phyloP scores from a whole-genome alignment of 176 grass and related monocot species.

The Musa troglodytarum region DNA sequence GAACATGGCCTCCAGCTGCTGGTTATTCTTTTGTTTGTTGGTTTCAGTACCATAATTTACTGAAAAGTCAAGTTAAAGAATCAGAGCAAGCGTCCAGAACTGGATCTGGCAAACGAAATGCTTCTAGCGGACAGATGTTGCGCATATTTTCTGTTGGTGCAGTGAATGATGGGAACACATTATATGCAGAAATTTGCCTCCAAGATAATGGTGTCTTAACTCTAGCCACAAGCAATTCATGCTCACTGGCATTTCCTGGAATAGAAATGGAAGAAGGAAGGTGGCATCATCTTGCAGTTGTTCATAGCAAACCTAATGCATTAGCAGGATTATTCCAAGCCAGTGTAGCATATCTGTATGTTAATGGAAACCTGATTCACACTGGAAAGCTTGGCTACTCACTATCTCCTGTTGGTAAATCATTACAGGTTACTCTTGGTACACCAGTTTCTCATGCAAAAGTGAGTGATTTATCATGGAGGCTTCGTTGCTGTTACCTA shows the following conservation, averaged over 20 bases:
- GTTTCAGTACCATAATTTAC: slow-evolving; percentile 89
- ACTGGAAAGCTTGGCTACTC: slow-evolving; percentile 98
- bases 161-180: slow-evolving; percentile 61
- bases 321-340: slow-evolving; percentile 96
- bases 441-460: slow-evolving; percentile 54
- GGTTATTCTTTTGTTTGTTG: slow-evolving; percentile 98
- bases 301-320: slow-evolving; percentile 98
- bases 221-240: slow-evolving; percentile 88
- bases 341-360: slow-evolving; percentile 84
- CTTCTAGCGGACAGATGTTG: slow-evolving; percentile 41
- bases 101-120: slow-evolving; percentile 46
- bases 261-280: slow-evolving; percentile 90
- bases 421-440: slow-evolving; percentile 94
- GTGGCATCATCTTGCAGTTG: slow-evolving; percentile 97
- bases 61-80: slow-evolving; percentile 69
- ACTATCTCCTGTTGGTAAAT: slow-evolving; percentile 77
- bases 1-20: slow-evolving; percentile 97
- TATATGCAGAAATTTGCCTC: slow-evolving; percentile 85
- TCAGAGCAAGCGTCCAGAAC: slow-evolving; percentile 50
- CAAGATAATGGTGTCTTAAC: slow-evolving; percentile 89
- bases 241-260: slow-evolving; percentile 67
- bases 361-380: slow-evolving; percentile 92
- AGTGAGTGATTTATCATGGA: slow-evolving; percentile 72
- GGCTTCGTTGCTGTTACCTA: slow-evolving; percentile 85
- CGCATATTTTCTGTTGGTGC: slow-evolving; percentile 92